phyloP scores from a whole-genome alignment of 495 filamentous ascomycete species.

The Cladorrhinum samala region DNA sequence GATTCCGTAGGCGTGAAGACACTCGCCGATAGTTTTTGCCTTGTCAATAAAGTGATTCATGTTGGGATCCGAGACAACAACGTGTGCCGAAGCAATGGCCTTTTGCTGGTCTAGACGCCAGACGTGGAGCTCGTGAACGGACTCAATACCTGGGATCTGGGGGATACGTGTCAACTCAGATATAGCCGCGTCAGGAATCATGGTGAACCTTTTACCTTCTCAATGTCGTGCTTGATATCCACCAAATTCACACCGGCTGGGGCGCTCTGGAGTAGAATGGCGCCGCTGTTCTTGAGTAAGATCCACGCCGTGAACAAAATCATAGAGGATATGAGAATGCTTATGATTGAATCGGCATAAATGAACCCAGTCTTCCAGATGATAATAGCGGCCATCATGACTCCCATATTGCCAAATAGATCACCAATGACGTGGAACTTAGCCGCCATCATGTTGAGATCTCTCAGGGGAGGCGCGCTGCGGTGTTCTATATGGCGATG shows the following conservation, averaged over 20 bases:
- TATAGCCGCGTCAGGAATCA: neutral
- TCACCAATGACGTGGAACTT: constrained; percentile 88
- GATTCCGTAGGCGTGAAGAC: constrained; percentile 88
- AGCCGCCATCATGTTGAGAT: constrained; percentile 91
- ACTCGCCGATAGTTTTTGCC: constrained; percentile 66
- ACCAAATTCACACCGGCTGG: constrained; percentile 70
- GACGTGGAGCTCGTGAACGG: constrained; percentile 87
- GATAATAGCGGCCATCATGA: constrained; percentile 76
- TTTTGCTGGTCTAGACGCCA: constrained; percentile 93
- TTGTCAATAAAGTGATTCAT: constrained; percentile 70
- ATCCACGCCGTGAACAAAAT: constrained; percentile 83
- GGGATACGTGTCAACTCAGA: neutral
- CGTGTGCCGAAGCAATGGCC: constrained; percentile 76
- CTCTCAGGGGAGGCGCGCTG: constrained; percentile 27
- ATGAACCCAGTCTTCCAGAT: constrained; percentile 69
- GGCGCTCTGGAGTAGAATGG: constrained; percentile 83
- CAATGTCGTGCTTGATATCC: constrained; percentile 84
- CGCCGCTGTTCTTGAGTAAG: constrained; percentile 79
- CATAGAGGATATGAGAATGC: constrained; percentile 78
- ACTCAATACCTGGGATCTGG: constrained; percentile 67
- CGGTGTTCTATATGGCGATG: constrained; percentile 32
- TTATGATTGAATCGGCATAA: constrained; percentile 81
- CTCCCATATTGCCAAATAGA: constrained; percentile 86
- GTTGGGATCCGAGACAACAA: constrained; percentile 60
- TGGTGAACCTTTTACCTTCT: constrained; percentile 41